Evolutionary conservation across 2,329 filamentous ascomycete species (phyloP), one percentile per base, ranked within the genome.

Genomic region (Torrubiella hemipterigena): DNA sequence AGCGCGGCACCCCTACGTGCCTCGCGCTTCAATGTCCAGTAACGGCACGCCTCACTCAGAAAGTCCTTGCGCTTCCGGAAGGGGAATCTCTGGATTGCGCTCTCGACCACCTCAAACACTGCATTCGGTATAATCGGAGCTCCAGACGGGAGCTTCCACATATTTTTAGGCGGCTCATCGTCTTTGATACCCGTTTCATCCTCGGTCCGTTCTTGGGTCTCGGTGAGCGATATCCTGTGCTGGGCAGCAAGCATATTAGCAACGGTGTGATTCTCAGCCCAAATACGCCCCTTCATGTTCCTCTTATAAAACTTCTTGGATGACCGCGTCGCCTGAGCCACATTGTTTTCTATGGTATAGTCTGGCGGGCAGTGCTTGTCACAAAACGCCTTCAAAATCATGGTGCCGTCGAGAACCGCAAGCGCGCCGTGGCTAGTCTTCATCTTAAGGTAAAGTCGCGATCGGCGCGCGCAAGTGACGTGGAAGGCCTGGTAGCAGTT

Each of bases 1-100:
- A 98, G 65, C 4, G 91, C 85, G 18, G 91, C 91, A 28, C 91
- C 91, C 36, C 91, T 73, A 20, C 91, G 77, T 38, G 89, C 83
- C 54, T 98, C 91, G 34, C 91, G 76, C 60, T 98, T 98, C 40
- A 98, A 58, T 0, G 91, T 96, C 91, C 91, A 98, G 57, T 96
- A 98, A 44, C 85, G 86, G 59, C 89, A 96, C 3, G 83, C 83
- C 54, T 95, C 89, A 35, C 85, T 80, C 3, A 93, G 78, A 52
- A 85, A 98, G 38, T 95, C 87, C 50, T 93, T 94, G 31, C 86
- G 76, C 50, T 91, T 93, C 18, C 81, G 75, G 35, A 76, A 61
- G 21, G 74, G 73, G 51, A 96, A 96, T 29, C 84, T 77, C 39
- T 79, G 73, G 20, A 98, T 67, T 0, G 87, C 83, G 27, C 74